phyloP scores from a whole-genome alignment of 78 protist genomes.

The Pigoraptor vietnamica region DNA sequence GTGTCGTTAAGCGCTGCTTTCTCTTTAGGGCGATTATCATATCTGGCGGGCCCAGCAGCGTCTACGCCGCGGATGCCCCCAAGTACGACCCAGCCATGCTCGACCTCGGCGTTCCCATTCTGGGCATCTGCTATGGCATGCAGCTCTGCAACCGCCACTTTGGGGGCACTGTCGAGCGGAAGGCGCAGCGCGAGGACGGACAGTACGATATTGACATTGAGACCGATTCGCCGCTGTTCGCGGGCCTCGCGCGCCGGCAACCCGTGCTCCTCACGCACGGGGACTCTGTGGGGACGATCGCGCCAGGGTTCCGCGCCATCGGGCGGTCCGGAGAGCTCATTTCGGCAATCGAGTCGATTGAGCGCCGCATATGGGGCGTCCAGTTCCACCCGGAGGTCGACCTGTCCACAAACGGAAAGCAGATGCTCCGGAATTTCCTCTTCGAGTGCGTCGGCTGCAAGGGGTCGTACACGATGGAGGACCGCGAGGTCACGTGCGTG shows the following conservation, averaged over 20 bases:
- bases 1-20: no score
- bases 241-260: slow-evolving; percentile 31
- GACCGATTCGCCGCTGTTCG: slow-evolving; percentile 34
- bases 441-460: slow-evolving; percentile 31
- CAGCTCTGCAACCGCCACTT: slow-evolving; percentile 48
- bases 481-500: slow-evolving; percentile 60
- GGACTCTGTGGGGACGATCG: slow-evolving; percentile 67
- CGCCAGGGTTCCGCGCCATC: slow-evolving; percentile 49
- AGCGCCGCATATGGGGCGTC: slow-evolving; percentile 35
- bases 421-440: slow-evolving; percentile 77
- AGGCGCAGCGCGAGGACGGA: slow-evolving; percentile 81
- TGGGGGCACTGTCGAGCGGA: slow-evolving; percentile 77
- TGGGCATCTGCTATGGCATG: slow-evolving; percentile 97
- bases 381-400: slow-evolving; percentile 96
- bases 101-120: slow-evolving; percentile 56
- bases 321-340: slow-evolving; percentile 31
- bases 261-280: slow-evolving; percentile 90
- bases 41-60: slow-evolving; percentile 87
- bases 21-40: slow-evolving; percentile 79
- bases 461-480: slow-evolving; percentile 50
- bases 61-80: slow-evolving; percentile 74
- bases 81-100: slow-evolving; percentile 52
- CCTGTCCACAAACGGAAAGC: slow-evolving; percentile 64
- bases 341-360: slow-evolving; percentile 26
- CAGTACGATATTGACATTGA: neutral